Evolutionary conservation across 306 rosid genomes (phyloP), one percentile per base, ranked within the genome.

Genomic region (Rubus idaeus): DNA sequence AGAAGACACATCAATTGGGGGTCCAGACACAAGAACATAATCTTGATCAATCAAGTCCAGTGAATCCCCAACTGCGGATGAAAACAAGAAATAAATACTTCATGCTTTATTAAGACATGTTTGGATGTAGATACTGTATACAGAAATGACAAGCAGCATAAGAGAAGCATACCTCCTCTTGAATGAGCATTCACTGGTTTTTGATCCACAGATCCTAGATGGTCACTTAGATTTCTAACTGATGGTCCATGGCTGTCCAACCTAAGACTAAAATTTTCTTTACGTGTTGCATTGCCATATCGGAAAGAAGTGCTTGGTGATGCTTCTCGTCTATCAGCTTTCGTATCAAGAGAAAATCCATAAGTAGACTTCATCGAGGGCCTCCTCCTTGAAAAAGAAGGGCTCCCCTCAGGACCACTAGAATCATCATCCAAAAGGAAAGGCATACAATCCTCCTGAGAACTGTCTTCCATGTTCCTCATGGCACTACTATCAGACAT

Each of bases 1-100:
- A 63, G 91, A 88, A 21, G 97, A 81, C 78, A 79, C 82, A 68
- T 96, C 98, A 75, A 90, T 76, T 42, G 96, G 89, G 71, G 91
- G 90, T 11, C 97, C 99, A 76, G 93, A 87, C 68, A 96, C 99
- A 61, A 96, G 87, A 80, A 96, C 98, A 86, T 96, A 96, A 81
- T 96, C 99, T 90, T 93, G 99, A 86, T 91, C 99, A 70, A 91
- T 90, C 75, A 85, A 86, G 76, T 89, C 96, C 55, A 89, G 83
- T 2, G 96, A 86, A 82, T 96, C 98, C 5, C 79, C 75, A 80
- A 88, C 98, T 90, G 91, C 71, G 40, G 74, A 87, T 58, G 79
- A 67, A 79, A 81, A 72, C 61, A 80, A 42, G 70, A 84, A 67
- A 53, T 78, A 62, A 57, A 64, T 44, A 66, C 18, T 5, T 41